These are phyloP conservation scores for Trichosporon ovoides DNA, from an alignment of 1,284 basidiomycete species.

Conservation along the genomic window DNA sequence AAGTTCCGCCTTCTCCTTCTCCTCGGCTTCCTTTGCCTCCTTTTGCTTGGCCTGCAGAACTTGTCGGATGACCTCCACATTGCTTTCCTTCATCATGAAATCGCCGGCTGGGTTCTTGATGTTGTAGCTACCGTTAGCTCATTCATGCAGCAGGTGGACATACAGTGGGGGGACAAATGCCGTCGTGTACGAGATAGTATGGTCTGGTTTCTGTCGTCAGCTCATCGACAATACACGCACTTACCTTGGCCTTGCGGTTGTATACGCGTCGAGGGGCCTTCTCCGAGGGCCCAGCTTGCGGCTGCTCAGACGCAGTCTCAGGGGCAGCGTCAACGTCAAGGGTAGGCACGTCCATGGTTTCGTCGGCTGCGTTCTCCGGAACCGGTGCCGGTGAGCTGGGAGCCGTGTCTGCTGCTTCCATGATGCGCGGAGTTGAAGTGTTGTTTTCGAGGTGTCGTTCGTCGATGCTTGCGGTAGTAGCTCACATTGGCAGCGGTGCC, in stretches of 20 bases:
- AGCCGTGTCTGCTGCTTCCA: conserved; percentile 8
- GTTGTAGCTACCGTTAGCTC: conserved; percentile 27
- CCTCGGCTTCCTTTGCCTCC: conserved; percentile 14
- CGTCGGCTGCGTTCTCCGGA: not conserved
- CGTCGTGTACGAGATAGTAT: conserved; percentile 32
- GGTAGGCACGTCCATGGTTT: not conserved
- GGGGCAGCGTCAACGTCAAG: not conserved
- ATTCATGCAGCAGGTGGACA: conserved; percentile 5
- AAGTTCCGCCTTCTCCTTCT: not conserved
- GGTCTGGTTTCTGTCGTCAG: conserved; percentile 22
- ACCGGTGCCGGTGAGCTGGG: conserved; percentile 10
- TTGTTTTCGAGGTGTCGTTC: not conserved
- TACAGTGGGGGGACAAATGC: conserved; percentile 39
- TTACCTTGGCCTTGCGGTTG: conserved; percentile 14
- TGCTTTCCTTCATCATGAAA: conserved; percentile 34
- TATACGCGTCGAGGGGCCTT: conserved; percentile 7
- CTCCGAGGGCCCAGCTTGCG: conserved; percentile 12
- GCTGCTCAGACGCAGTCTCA: conserved; percentile 7
- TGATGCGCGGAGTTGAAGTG: conserved; percentile 5
- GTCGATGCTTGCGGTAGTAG: not conserved
- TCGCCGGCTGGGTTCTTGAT: conserved; percentile 46
- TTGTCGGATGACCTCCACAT: conserved; percentile 39
- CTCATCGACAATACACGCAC: not conserved
- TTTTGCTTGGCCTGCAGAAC: conserved; percentile 14
- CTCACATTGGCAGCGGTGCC: conserved; percentile 1